A percentile compares a stretch with the other conserved stretches of the same genome.
phyloP scores from a whole-genome alignment of 75 land plant genomes.

The Pinus taeda region DNA sequence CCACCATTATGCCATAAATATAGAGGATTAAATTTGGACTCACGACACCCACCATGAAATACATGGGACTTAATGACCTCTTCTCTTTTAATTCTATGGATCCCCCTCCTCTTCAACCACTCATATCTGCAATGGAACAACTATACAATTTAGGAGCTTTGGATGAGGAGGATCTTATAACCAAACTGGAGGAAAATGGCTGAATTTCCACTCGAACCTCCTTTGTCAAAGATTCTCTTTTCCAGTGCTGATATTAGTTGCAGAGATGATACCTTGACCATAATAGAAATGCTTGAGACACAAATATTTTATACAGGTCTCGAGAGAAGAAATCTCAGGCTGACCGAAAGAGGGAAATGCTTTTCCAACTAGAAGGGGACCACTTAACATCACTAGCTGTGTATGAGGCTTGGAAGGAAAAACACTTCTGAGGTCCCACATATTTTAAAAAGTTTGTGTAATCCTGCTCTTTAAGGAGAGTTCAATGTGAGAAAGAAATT shows the following conservation, averaged over 20 bases:
- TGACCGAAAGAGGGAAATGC: constrained; percentile 85
- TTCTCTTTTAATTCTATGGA: constrained; percentile 94
- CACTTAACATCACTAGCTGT: constrained; percentile 82
- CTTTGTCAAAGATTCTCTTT: too few species aligned
- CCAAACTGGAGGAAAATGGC: constrained; percentile 87
- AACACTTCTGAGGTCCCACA: constrained; percentile 88
- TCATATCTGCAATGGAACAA: too few species aligned
- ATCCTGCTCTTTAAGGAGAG: constrained; percentile 77
- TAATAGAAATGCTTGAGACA: constrained; percentile 21
- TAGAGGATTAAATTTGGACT: constrained; percentile 86
- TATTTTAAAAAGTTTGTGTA: constrained; percentile 91
- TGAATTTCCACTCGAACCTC: constrained; percentile 69
- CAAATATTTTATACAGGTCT: constrained; percentile 70
- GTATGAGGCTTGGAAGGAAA: constrained; percentile 92
- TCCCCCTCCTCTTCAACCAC: constrained; percentile 82
- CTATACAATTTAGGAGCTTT: too few species aligned
- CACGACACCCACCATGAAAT: constrained; percentile 78
- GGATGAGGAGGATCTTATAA: too few species aligned
- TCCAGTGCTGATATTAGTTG: constrained; percentile 23
- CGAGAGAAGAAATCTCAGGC: constrained; percentile 89
- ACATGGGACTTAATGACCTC: constrained; percentile 90
- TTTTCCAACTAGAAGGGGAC: too few species aligned
- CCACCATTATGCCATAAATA: constrained; percentile 87
- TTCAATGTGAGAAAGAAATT: constrained; percentile 93
- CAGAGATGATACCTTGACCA: constrained; percentile 23